Percentiles rank a stretch among this genome's conserved stretches.
These are phyloP conservation scores for Mycena epipterygia DNA, from an alignment of 768 basidiomycete genomes.

Conservation along the genomic window DNA sequence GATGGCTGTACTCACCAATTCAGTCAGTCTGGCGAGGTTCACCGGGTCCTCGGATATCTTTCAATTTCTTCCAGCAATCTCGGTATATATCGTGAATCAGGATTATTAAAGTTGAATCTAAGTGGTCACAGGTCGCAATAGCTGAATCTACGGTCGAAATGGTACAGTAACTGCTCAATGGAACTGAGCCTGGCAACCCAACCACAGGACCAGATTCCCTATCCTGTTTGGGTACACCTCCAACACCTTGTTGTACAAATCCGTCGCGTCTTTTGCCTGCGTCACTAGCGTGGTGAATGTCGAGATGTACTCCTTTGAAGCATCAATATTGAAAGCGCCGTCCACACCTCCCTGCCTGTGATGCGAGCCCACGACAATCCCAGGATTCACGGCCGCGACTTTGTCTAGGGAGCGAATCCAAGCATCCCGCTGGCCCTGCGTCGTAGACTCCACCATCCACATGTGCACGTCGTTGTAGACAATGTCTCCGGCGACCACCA, in stretches of 20 bases:
- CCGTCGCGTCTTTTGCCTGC: constrained; percentile 17
- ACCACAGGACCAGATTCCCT: constrained; percentile 19
- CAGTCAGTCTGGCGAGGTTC: too few relatives aligned
- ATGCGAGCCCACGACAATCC: constrained; percentile 23
- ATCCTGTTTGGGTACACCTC: constrained; percentile 25
- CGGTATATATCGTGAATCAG: too few relatives aligned
- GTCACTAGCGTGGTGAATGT: constrained; percentile 16
- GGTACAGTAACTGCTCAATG: constrained; percentile 11
- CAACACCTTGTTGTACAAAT: too few relatives aligned
- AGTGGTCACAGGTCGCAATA: constrained; percentile 3
- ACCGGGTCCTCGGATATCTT: too few relatives aligned
- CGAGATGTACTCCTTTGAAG: constrained; percentile 26
- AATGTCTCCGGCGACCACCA: constrained; percentile 23
- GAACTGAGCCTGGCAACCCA: constrained; percentile 26
- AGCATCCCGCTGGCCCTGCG: constrained; percentile 23
- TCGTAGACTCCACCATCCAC: constrained; percentile 23
- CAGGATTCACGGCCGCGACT: constrained; percentile 22
- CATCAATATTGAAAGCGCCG: constrained; percentile 17
- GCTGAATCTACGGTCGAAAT: constrained; percentile 9
- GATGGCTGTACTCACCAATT: too few relatives aligned
- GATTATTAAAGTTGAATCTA: constrained; percentile 15
- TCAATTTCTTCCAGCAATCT: too few relatives aligned
- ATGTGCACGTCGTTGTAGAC: constrained; percentile 22
- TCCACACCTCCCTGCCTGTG: constrained; percentile 20
- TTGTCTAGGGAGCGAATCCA: constrained; percentile 25